Evolutionary conservation across 352 stramenopile genomes (phyloP), one percentile per base, ranked within the genome.

Genomic region (Aphanomyces cochlioides): DNA sequence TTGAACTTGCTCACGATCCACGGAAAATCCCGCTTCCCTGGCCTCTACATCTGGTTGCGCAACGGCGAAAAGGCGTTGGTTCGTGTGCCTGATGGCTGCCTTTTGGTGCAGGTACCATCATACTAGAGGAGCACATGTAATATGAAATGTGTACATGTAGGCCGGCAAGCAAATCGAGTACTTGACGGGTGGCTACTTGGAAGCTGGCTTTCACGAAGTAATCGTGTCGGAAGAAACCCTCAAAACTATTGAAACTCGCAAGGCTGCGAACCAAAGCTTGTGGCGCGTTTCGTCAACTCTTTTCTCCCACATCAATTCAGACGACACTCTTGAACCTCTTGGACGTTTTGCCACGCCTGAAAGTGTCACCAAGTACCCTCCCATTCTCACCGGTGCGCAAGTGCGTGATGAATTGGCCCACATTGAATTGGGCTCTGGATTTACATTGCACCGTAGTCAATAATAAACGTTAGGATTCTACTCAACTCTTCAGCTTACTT

Each of bases 1-100:
- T 75, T 98, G n/a, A 97, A 97, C 76, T 77, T 97, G 68, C 74
- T 98, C 38, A 98, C 91, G 4, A 96, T 98, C 69, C 92, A 98
- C 77, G 92, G 91, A 75, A 96, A 96, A 74, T 95, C 84, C 47
- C 79, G 91, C 36, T 97, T 95, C 76, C 92, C 91, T 7, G 92
- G 92, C 4, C 80, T 98, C 5, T 90, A 85, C 76, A 87, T 98
- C 47, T 98, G 91, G 92, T 83, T 95, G 3, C 85, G 89, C 61
- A 88, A 96, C 74, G 89, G 85, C 66, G 89, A 80, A 68, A 87
- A 91, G 58, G 89, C 87, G 38, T 74, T 83, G 0, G 90, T 97
- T 15, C 89, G 84, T 74, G 93, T 98, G 59, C 92, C 90, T 1
- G 86, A 96, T 65, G 90, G 91, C 10, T 96, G 89, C 67, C 78